Evolutionary conservation across 257 asterid genomes (phyloP), one percentile per base, ranked within the genome.

Genomic region (Cynanchum wilfordii): DNA sequence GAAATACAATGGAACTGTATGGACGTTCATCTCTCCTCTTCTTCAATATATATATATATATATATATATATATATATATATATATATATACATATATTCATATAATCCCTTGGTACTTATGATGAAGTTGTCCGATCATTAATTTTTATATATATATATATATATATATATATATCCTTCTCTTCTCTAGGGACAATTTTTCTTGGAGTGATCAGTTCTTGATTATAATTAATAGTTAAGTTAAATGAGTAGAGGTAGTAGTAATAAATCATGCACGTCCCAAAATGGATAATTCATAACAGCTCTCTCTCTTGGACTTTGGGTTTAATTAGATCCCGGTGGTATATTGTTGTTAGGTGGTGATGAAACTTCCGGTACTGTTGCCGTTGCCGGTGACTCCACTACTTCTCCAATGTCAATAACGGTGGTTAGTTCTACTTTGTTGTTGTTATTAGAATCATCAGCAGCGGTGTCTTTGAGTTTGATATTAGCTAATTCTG

Each of bases 401-500:
- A 11, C 40, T 51, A 51, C 59, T 16, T 12, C 15, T 69, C 17
- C 30, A 30, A 50, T 50, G 9, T 69, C 73, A 30, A 69, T 33
- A 47, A 69, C 63, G 3, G 60, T 10, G 36, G 29, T 29, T 4
- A 25, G 27, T 33, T 66, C 71, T n/a, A n/a, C 4, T 4, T 66
- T 66, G 10, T 66, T 33, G 57, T 24, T 67, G 0, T 38, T 6
- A 3, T 36, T 11, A 13, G 10, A 10, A 7, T 16, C 45, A 3
- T 9, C 45, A 0, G 30, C 50, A 2, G 30, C 67, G 2, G 16
- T 36, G 6, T 27, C 49, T 12, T 19, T 5, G 55, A 17, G 55
- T 51, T 68, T 73, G 30, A 56, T 25, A 42, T 68, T 49, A 4
- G 9, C 52, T 42, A 7, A 7, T 30, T 57, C 73, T 12, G 80